Conservation (phyloP, 495 filamentous ascomycete species). For the Aspergillus heteromorphus region DNA sequence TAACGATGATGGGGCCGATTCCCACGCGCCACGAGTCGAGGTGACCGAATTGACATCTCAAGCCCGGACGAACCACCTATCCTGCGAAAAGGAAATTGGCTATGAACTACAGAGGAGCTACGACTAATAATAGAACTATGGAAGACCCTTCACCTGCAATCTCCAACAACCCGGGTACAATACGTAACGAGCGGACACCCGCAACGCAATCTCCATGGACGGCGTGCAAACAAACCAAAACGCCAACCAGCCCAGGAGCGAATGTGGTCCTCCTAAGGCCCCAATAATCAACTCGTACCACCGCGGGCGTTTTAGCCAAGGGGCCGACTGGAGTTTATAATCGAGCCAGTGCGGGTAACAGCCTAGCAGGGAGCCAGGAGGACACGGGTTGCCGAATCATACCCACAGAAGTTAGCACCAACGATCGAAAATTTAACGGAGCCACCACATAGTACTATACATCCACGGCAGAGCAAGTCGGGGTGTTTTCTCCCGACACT, state of each 20-base stretch:
- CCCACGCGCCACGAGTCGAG: background rate
- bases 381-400: background rate
- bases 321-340: background rate
- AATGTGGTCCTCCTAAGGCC: background rate
- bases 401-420: background rate
- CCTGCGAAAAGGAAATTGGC: background rate
- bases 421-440: background rate
- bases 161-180: background rate
- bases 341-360: background rate
- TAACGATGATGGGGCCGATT: constrained; percentile 1
- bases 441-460: background rate
- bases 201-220: background rate
- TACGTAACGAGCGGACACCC: background rate
- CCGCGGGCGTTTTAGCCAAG: background rate
- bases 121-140: background rate
- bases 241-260: background rate
- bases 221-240: background rate
- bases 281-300: background rate
- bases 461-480: no score
- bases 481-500: no score
- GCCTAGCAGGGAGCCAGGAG: background rate
- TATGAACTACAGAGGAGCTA: background rate
- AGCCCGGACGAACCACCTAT: background rate
- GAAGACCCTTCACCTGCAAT: background rate
- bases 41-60: background rate